Base-by-base conservation (phyloP, 2,329 filamentous ascomycete genomes). In the Aspergillus transmontanensis region DNA sequence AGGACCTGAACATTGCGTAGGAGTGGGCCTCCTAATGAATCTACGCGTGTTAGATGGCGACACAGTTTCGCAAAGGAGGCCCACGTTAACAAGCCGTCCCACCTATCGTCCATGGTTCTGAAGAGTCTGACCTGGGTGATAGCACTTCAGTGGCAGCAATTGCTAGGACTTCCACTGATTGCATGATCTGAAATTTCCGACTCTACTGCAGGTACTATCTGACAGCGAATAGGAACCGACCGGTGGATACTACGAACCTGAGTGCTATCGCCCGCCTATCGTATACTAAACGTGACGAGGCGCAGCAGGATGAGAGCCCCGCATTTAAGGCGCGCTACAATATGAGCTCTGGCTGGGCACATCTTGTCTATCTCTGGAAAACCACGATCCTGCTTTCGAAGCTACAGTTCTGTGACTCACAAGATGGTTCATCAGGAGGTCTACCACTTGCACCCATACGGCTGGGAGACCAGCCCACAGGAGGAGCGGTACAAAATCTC, bases 401-500 rank as follows among this genome's bases (percentile, higher is more conserved):
- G 39, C 16, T 7, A 19, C 9, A 9, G 16, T n/a, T 41, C n/a
- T 23, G 10, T 12, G 19, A 14, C n/a, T 46, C 43, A 21, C 41
- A 46, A 6, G 3, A 50, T 50, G 46, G 16, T 19, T 2, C 6
- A 28, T 10, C 26, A 11, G 26, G 46, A 32, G n/a, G 14, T 69
- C 9, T 71, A 68, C 39, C 56, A 75, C 10, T 66, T 80, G 11
- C 76, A 70, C 46, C 77, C 78, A 0, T 57, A 58, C 0, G 77
- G 76, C 0, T 80, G 77, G 78, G 76, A 80, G 54, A 72, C 69
- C 21, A 75, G 77, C 39, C 74, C 75, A 0, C 70, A 73, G 6
- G 78, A 79, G 57, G 77, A 81, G 64, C 68, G 72, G 0, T 75
- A 78, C 64, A 75, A 73, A 58, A 63, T 81, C 23, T 77, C 78